Evolutionary conservation across 1,284 basidiomycete genomes (phyloP), one percentile per base, ranked within the genome.

Genomic region (Gomphus bonarii): DNA sequence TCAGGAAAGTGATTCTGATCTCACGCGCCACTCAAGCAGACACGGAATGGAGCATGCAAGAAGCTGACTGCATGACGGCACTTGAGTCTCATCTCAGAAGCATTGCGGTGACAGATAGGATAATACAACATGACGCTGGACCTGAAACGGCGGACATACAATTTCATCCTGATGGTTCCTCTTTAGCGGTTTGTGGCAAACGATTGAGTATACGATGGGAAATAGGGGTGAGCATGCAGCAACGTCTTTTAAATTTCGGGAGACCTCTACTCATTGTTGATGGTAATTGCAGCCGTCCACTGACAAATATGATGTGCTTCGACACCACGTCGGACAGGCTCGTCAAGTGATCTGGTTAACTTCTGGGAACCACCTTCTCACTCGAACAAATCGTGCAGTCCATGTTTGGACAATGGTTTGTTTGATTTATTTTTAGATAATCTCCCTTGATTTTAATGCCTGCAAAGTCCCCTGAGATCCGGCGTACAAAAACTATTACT

Each of bases 291-390:
- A 18, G 33, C 20, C 22, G 28, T 50, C 49, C 22, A 11, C 18
- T 50, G 30, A n/a, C 18, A 11, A 14, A 4, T n/a, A 33, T 14
- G 11, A 46, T 5, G 16, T 18, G 18, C 30, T 31, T n/a, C 49
- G 22, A 8, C 31, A 31, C 31, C 16, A 33, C n/a, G 30, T 50
- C 18, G 49, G 49, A 10, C 30, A 33, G 10, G 49, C 49, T 18
- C 49, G 49, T 50, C 49, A 50, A 50, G 49, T 50, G 49, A 50
- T 33, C 14, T 50, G 49, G 49, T 14, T 31, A 10, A 11, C 49
- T 5, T 50, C 22, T 36, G 49, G 49, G 18, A 18, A 49, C 10
- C n/a, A 50, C 10, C 30, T 50, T 35, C 30, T 50, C 12, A 50
- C 49, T 16, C 25, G 49, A 31, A 50, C 49, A 50, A 31, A 20